A percentile compares a stretch with the other conserved stretches of the same genome.
These are phyloP conservation scores for Fraxinus pennsylvanica DNA, from an alignment of 257 asterid genomes.

Conservation along the genomic window DNA sequence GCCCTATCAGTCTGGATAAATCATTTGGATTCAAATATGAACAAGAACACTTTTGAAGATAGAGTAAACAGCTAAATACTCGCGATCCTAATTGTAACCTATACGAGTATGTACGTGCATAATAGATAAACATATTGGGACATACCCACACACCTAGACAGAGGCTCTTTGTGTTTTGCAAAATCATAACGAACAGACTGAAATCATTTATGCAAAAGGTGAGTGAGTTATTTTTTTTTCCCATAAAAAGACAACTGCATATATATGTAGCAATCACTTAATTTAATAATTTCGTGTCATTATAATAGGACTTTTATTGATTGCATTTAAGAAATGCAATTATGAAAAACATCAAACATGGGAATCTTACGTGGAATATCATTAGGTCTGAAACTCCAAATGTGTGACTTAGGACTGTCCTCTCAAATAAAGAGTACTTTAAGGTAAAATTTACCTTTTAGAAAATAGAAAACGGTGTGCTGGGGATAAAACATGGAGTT, in stretches of 20 bases:
- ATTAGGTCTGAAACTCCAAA: neutral
- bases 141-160: neutral
- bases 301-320: neutral
- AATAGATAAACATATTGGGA: neutral
- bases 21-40: neutral
- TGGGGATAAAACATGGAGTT: neutral
- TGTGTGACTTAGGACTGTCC: no score
- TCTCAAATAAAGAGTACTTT: no score
- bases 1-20: slow-evolving; percentile 89
- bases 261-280: no score
- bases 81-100: neutral
- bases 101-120: neutral
- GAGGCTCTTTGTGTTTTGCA: neutral
- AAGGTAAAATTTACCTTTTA: no score
- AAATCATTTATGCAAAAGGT: neutral
- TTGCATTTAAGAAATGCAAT: neutral
- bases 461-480: no score
- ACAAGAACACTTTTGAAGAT: neutral
- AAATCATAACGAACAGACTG: neutral
- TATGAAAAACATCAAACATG: neutral
- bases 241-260: no score
- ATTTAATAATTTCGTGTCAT: neutral
- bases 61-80: neutral
- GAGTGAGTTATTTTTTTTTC: no score
- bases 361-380: neutral